Percentiles rank a stretch among this genome's conserved stretches.
Conservation (phyloP, 169 alveolate species). For the Plasmodium inui region DNA sequence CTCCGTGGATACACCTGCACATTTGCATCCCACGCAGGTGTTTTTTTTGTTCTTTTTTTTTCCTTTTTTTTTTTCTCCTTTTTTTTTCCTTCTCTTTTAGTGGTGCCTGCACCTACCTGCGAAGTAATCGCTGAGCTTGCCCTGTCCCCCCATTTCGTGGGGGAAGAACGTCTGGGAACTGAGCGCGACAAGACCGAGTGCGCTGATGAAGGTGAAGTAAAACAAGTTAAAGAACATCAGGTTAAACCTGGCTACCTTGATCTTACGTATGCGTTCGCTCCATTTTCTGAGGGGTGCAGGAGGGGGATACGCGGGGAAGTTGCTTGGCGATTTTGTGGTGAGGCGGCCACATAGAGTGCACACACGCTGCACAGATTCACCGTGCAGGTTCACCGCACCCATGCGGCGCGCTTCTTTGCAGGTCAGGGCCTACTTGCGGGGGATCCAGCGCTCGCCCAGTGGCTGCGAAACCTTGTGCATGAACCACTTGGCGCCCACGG, state of each 20-base stretch:
- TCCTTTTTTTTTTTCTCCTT: too few relatives aligned
- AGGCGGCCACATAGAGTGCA: neutral
- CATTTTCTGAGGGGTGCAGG: slow-evolving; percentile 84
- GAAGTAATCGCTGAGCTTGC: slow-evolving; percentile 36
- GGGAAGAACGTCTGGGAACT: slow-evolving; percentile 45
- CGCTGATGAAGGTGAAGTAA: slow-evolving; percentile 44
- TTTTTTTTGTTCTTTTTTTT: neutral
- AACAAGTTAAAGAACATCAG: slow-evolving; percentile 56
- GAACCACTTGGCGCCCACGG: slow-evolving; percentile 4
- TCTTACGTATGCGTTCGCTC: slow-evolving; percentile 92
- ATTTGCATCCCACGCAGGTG: neutral
- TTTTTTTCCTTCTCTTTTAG: too few relatives aligned
- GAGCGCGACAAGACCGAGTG: slow-evolving; percentile 46
- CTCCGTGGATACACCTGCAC: neutral
- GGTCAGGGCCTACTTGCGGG: slow-evolving; percentile 59
- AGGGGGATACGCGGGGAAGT: neutral
- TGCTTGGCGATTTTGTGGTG: neutral
- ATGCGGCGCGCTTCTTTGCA: neutral
- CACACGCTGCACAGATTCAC: too few relatives aligned
- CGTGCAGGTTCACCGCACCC: neutral
- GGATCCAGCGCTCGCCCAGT: slow-evolving; percentile 19
- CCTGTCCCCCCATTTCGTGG: slow-evolving; percentile 47
- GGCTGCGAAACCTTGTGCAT: slow-evolving; percentile 9
- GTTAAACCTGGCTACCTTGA: slow-evolving; percentile 83
- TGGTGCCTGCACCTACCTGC: slow-evolving; percentile 7